Base-by-base conservation (phyloP, 2,329 filamentous ascomycete species). In the Ascochyta pisi region DNA sequence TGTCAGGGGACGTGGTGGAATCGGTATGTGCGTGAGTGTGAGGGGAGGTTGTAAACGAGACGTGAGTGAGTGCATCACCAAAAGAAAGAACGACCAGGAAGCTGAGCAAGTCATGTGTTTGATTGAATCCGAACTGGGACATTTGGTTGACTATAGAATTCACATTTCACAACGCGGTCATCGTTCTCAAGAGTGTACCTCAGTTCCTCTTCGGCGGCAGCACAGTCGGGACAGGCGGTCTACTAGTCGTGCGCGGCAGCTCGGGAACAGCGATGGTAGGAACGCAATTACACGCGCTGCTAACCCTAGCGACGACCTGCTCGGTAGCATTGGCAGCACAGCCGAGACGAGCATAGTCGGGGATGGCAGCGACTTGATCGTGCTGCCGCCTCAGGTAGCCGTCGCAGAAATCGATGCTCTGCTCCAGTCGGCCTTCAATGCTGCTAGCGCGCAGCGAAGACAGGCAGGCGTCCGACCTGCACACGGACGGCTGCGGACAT, bases 251-350 rank as follows among this genome's bases (percentile, higher is more conserved):
- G 47, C 64, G 51, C 5, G 66, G 65, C 37, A 69, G 50, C 53
- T 68, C 62, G 0, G 63, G 65, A 6, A 69, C 66, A 9, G 62
- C 52, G 10, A 44, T 53, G 1, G 66, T 69, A 24, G 67, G 65
- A 44, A 68, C 53, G 50, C 63, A 68, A 9, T 57, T 61, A 54
- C 64, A 69, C 16, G 67, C 65, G 38, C 64, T 67, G 39, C 67
- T 69, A 29, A 68, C 65, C 33, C 53, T 54, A 3, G 65, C 65
- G 39, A 68, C 60, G 8, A 57, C 54, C 22, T 59, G 53, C 23
- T 58, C 51, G 0, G 52, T 55, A 31, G 22, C 39, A 9, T 50
- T 55, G 0, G 39, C 61, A 12, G 51, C 57, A 47, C 65, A 69
- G 1, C 58, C 65, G 13, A 31, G 39, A 22, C 61, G 45, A 2